These are phyloP conservation scores for Apocynum venetum DNA, from an alignment of 257 asterid genomes.

Conservation along the genomic window DNA sequence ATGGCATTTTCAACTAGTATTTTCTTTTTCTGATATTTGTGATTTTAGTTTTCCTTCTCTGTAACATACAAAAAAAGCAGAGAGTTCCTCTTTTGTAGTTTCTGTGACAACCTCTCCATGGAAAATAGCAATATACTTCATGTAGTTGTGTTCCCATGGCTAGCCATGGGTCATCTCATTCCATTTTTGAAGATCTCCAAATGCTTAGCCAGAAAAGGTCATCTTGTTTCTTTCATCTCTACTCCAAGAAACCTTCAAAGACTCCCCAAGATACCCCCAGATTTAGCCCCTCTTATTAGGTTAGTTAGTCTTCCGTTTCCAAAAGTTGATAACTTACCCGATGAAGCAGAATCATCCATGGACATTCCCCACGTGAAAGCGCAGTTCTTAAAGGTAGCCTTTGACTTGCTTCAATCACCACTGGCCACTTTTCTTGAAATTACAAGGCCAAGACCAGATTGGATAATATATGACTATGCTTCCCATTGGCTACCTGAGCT, in stretches of 20 bases:
- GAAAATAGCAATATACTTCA: constrained; percentile 49
- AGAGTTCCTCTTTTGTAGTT: neutral
- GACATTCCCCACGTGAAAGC: constrained; percentile 65
- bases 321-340: constrained; percentile 43
- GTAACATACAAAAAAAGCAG: neutral
- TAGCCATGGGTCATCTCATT: constrained; percentile 81
- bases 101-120: constrained; percentile 25
- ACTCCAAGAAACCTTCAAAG: constrained; percentile 69
- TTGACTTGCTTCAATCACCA: constrained; percentile 54
- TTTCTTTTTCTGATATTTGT: neutral
- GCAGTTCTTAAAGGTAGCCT: constrained; percentile 64
- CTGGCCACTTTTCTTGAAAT: constrained; percentile 49
- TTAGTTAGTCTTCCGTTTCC: constrained; percentile 52
- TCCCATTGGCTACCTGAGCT: constrained; percentile 69
- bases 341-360: constrained; percentile 79
- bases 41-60: neutral
- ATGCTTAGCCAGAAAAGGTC: constrained; percentile 64
- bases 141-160: constrained; percentile 88
- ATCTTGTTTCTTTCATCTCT: constrained; percentile 64
- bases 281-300: constrained; percentile 42
- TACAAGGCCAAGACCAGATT: constrained; percentile 56
- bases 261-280: constrained; percentile 42
- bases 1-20: neutral
- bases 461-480: constrained; percentile 75
- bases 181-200: constrained; percentile 62